These are phyloP conservation scores for Zygotorulaspora chibaensis DNA, from an alignment of 805 yeast species.

Conservation along the genomic window DNA sequence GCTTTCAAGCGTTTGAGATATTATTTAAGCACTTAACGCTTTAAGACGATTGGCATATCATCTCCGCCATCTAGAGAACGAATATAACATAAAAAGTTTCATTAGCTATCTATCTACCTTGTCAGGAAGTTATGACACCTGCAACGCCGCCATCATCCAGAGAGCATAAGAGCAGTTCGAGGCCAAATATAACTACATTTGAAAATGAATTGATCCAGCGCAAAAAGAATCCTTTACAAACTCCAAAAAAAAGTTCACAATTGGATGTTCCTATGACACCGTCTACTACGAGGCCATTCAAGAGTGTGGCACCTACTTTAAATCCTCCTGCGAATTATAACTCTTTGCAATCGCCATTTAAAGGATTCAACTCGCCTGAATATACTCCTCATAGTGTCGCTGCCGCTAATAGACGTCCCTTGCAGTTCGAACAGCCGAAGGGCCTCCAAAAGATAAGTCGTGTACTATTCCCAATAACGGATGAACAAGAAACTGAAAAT, in stretches of 20 bases:
- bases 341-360: conserved; percentile 16
- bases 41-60: no score
- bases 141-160: conserved; percentile 35
- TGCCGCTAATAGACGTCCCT: conserved; percentile 13
- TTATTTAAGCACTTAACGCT: neutral
- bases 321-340: conserved; percentile 13
- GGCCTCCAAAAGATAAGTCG: conserved; percentile 22
- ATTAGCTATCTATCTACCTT: no score
- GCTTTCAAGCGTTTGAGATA: neutral
- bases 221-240: conserved; percentile 5
- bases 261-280: conserved; percentile 25
- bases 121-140: conserved; percentile 22
- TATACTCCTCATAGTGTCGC: conserved; percentile 26
- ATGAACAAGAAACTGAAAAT: conserved; percentile 6
- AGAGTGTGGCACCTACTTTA: conserved; percentile 14
- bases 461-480: conserved; percentile 23
- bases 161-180: conserved; percentile 7
- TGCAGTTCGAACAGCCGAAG: conserved; percentile 12
- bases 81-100: no score
- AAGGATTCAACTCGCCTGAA: conserved; percentile 33
- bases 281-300: conserved; percentile 19
- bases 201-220: conserved; percentile 5
- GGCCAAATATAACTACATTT: neutral
- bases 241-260: conserved; percentile 11
- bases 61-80: no score